Evolutionary conservation across 2,329 filamentous ascomycete genomes (phyloP), one percentile per base, ranked within the genome.

Genomic region (Diaporthe humulicola): DNA sequence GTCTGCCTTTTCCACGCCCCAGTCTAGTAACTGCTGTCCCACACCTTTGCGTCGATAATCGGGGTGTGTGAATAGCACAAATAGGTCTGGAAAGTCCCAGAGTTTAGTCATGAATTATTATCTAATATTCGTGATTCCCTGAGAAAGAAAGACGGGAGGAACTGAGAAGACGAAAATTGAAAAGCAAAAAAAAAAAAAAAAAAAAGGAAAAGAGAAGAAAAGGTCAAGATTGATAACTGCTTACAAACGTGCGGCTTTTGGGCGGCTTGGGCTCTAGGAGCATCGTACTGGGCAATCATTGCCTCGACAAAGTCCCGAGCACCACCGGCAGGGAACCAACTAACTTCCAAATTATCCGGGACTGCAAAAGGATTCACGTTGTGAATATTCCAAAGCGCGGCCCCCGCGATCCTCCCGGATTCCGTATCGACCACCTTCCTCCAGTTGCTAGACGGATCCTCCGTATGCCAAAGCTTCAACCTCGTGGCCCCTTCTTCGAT

Each of bases 241-340:
- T 56, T 66, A 73, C 71, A 73, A 22, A 66, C 14, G 33, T 73
- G 70, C 12, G 70, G 57, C 45, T 42, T 73, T 45, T 66, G 71
- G 7, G 71, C 71, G 15, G 40, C 48, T 25, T 48, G 28, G 15
- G 17, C 33, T 38, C 71, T 52, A 15, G 71, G 58, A 25, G 48
- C 28, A 19, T 33, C 50, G 19, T 67, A 76, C 9, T 71, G 75
- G 15, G 67, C 56, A 3, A 80, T 40, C 6, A 61, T 74, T 40
- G 79, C 50, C 74, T 79, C 79, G 10, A 73, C 79, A 33, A 78
- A 80, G 0, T 52, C 25, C 8, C 78, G 77, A 4, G 79, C 75
- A 1, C 77, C 72, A 15, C 77, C 80, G 48, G 81, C 77, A 0
- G 82, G 83, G 48, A 81, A 83, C 82, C 82, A 83, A 17, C 78